Evolutionary conservation across 2,329 filamentous ascomycete genomes (phyloP).

Genomic region (Intubia oerlemansii): DNA sequence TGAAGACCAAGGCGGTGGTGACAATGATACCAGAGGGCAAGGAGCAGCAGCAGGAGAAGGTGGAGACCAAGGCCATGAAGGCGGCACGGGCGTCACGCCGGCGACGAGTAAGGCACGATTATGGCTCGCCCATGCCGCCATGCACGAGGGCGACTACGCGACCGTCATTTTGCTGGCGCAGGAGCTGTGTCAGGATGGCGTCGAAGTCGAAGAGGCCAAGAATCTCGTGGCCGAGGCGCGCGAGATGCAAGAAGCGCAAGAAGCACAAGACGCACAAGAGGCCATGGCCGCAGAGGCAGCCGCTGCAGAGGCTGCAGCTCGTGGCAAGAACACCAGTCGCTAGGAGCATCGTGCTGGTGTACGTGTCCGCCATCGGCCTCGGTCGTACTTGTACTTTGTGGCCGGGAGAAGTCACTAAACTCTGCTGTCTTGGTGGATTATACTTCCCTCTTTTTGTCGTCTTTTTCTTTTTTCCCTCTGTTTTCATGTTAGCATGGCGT

Average conservation of each 20-base stretch:
- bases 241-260: conserved; percentile 12
- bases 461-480: too few relatives aligned
- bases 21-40: conserved; percentile 1
- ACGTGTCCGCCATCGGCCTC: too few relatives aligned
- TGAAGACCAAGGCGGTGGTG: conserved; percentile 15
- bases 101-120: conserved; percentile 83
- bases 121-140: conserved; percentile 76
- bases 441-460: too few relatives aligned
- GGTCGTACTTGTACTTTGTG: too few relatives aligned
- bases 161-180: conserved; percentile 64
- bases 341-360: too few relatives aligned
- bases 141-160: conserved; percentile 52
- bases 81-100: conserved; percentile 41
- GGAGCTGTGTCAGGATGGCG: conserved; percentile 85
- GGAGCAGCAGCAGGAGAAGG: conserved; percentile 14
- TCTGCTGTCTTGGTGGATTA: too few relatives aligned
- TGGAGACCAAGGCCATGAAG: conserved; percentile 12
- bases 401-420: too few relatives aligned
- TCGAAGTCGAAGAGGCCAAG: conserved; percentile 94
- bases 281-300: too few relatives aligned
- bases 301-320: too few relatives aligned
- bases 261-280: too few relatives aligned
- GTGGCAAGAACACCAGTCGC: too few relatives aligned
- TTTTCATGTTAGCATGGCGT: too few relatives aligned
- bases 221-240: conserved; percentile 73